These are phyloP conservation scores for Micractinium conductrix DNA, from an alignment of 139 green algal species.

Conservation along the genomic window DNA sequence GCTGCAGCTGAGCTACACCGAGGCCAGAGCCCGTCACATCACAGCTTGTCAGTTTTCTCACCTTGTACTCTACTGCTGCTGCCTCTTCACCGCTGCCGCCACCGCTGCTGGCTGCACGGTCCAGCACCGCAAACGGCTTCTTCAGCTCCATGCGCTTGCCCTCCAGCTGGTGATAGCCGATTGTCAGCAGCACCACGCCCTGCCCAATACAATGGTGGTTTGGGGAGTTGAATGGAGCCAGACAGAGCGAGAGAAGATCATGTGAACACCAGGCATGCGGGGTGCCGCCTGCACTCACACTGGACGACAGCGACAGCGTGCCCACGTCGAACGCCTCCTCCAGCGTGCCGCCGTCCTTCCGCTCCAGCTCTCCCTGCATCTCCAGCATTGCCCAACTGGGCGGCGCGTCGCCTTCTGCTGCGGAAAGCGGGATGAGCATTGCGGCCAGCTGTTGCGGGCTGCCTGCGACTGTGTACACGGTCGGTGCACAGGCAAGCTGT, in stretches of 20 bases:
- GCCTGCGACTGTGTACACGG: too few species aligned
- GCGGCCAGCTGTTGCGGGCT: not conserved
- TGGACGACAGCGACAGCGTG: slow-evolving; percentile 38
- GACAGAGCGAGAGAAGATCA: not conserved
- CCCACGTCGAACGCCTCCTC: slow-evolving; percentile 49
- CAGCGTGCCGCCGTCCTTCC: slow-evolving; percentile 35
- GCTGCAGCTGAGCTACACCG: too few species aligned
- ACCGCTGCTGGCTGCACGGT: slow-evolving; percentile 53
- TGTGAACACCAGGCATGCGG: not conserved
- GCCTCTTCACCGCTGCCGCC: slow-evolving; percentile 1
- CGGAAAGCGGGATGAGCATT: slow-evolving; percentile 39
- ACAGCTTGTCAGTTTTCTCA: too few species aligned
- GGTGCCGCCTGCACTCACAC: slow-evolving; percentile 31
- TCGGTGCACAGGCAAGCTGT: too few species aligned
- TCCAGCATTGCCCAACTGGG: slow-evolving; percentile 61
- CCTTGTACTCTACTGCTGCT: slow-evolving; percentile 25
- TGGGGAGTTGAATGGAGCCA: too few species aligned
- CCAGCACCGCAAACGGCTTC: slow-evolving; percentile 82
- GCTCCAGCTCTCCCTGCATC: slow-evolving; percentile 62
- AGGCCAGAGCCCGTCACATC: too few species aligned
- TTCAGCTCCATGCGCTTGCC: slow-evolving; percentile 79
- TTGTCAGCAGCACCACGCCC: slow-evolving; percentile 65
- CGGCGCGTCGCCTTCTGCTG: slow-evolving; percentile 2
- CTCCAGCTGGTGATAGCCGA: slow-evolving; percentile 88
- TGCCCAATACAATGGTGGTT: slow-evolving; percentile 30